Percentiles rank a stretch among this genome's conserved stretches.
These are phyloP conservation scores for Hansenula lynferdii DNA, from an alignment of 1,139 yeast genomes.

Conservation along the genomic window DNA sequence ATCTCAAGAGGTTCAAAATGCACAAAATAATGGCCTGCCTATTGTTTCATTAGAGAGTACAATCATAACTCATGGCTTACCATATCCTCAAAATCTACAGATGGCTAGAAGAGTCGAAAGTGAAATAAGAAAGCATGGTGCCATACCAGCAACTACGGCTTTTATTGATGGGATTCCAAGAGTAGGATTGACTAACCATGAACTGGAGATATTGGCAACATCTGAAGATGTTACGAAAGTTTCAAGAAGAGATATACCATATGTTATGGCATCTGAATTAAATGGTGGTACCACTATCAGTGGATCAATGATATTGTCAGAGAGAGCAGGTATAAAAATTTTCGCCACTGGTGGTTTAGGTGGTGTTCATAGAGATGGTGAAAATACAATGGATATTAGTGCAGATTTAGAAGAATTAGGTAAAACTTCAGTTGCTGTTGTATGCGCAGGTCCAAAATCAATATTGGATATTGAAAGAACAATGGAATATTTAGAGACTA, in stretches of 20 bases:
- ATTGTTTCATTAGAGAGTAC: slow-evolving; percentile 83
- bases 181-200: slow-evolving; percentile 53
- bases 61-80: slow-evolving; percentile 86
- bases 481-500: slow-evolving; percentile 83
- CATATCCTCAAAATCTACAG: slow-evolving; percentile 67
- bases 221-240: slow-evolving; percentile 50
- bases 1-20: slow-evolving; percentile 59
- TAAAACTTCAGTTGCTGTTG: slow-evolving; percentile 79
- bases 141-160: slow-evolving; percentile 83
- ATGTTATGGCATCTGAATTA: slow-evolving; percentile 55
- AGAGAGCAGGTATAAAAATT: slow-evolving; percentile 71
- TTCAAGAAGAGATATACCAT: slow-evolving; percentile 78
- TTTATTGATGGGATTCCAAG: slow-evolving; percentile 66
- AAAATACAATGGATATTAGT: slow-evolving; percentile 70
- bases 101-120: slow-evolving; percentile 72
- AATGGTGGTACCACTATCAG: slow-evolving; percentile 92
- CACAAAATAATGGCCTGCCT: slow-evolving; percentile 51
- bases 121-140: slow-evolving; percentile 57
- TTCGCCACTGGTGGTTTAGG: slow-evolving; percentile 96
- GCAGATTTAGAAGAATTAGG: slow-evolving; percentile 87
- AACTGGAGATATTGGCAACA: slow-evolving; percentile 44
- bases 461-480: slow-evolving; percentile 78
- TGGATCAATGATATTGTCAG: slow-evolving; percentile 79
- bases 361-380: slow-evolving; percentile 84
- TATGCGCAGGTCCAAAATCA: slow-evolving; percentile 89